Percentiles rank a stretch among this genome's conserved stretches.
phyloP scores from a whole-genome alignment of 2,329 filamentous ascomycete genomes.

The Paraphoma chrysanthemicola region DNA sequence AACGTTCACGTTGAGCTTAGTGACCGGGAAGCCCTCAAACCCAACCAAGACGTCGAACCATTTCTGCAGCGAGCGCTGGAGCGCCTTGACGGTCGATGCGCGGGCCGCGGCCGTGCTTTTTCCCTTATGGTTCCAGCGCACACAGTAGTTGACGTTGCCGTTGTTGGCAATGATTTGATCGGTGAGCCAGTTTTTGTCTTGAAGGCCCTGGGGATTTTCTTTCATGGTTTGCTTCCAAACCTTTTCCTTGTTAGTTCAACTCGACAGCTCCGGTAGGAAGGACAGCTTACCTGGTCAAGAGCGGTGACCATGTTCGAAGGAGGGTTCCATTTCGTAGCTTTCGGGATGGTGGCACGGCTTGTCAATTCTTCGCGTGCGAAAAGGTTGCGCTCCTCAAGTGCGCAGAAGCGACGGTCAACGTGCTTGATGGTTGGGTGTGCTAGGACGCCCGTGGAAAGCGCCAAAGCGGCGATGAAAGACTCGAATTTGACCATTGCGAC shows the following conservation, averaged over 20 bases:
- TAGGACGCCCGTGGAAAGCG: slow-evolving; percentile 24
- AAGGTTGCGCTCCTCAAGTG: slow-evolving; percentile 19
- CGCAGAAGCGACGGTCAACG: slow-evolving; percentile 28
- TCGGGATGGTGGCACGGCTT: slow-evolving; percentile 21
- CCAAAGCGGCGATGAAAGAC: slow-evolving; percentile 19
- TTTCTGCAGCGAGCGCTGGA: slow-evolving; percentile 47
- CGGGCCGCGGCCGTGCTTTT: slow-evolving; percentile 50
- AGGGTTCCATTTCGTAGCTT: slow-evolving; percentile 31
- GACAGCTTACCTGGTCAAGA: slow-evolving; percentile 22
- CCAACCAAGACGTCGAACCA: slow-evolving; percentile 56
- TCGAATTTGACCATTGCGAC: slow-evolving; percentile 25
- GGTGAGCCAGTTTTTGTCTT: slow-evolving; percentile 40
- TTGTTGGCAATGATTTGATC: slow-evolving; percentile 38
- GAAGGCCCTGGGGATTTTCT: slow-evolving; percentile 27
- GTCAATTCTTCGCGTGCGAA: slow-evolving; percentile 18
- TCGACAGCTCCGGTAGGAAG: too few species aligned
- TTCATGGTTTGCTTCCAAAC: slow-evolving; percentile 33
- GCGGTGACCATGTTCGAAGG: slow-evolving; percentile 30
- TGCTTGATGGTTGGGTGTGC: slow-evolving; percentile 34
- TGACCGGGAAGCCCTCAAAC: slow-evolving; percentile 55
- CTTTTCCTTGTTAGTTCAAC: not conserved
- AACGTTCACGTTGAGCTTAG: slow-evolving; percentile 49
- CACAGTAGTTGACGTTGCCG: slow-evolving; percentile 51
- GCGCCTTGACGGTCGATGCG: slow-evolving; percentile 42
- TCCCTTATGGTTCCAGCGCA: slow-evolving; percentile 54